phyloP scores from a whole-genome alignment of 129 eudicot species.

The carrot (Daucus carota) region DH1_v3.0 NC_030385.2:6465501-6466000 shows the following conservation, averaged over 20 bases:
- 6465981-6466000: conserved; percentile 47
- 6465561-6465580: not conserved
- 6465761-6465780: not conserved
- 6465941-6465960: conserved; percentile 47
- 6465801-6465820: conserved; percentile 70
- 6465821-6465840: conserved; percentile 43
- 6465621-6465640: not conserved
- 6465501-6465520: not conserved
- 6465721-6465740: conserved; percentile 12
- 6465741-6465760: too few species aligned
- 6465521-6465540: not conserved
- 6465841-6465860: conserved; percentile 48
- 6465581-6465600: not conserved
- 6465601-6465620: not conserved
- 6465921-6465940: conserved; percentile 52
- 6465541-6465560: not conserved
- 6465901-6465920: conserved; percentile 37
- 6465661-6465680: conserved; percentile 8
- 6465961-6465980: conserved; percentile 49
- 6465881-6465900: conserved; percentile 63
- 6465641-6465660: not conserved
- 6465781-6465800: conserved; percentile 48
- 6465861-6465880: conserved; percentile 57
- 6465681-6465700: not conserved
- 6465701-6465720: not conserved